Conservation (phyloP, 768 basidiomycete species). For the Leccinum aurantiacum region DNA sequence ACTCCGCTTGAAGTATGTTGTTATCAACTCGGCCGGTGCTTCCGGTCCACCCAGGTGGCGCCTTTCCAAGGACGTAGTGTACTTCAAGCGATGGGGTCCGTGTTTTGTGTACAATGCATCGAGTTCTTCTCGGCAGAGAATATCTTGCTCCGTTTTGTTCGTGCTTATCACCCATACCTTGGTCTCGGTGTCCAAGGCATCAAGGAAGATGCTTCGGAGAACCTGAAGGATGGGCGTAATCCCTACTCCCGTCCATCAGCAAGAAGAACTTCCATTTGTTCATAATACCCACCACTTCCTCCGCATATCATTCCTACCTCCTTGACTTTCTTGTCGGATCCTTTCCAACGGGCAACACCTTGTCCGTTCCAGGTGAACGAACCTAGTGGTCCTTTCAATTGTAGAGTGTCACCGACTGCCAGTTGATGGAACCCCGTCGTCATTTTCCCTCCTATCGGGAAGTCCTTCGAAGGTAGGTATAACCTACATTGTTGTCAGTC, state of each 20-base stretch:
- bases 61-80: constrained; percentile 42
- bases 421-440: constrained; percentile 48
- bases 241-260: constrained; percentile 24
- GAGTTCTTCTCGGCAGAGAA: constrained; percentile 50
- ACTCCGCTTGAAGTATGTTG: constrained; percentile 37
- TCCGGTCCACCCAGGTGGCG: constrained; percentile 39
- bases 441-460: constrained; percentile 53
- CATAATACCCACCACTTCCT: constrained; percentile 45
- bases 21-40: constrained; percentile 42
- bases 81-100: constrained; percentile 36
- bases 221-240: constrained; percentile 63
- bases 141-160: constrained; percentile 50
- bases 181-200: constrained; percentile 37
- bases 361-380: constrained; percentile 52
- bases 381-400: constrained; percentile 61
- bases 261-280: not conserved
- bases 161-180: constrained; percentile 48
- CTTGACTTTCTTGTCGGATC: constrained; percentile 33
- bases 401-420: constrained; percentile 46
- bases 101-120: constrained; percentile 36
- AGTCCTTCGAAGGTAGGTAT: constrained; percentile 29
- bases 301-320: constrained; percentile 57
- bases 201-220: constrained; percentile 45
- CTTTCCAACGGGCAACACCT: constrained; percentile 39
- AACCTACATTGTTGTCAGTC: constrained; percentile 2